phyloP scores from a whole-genome alignment of 768 basidiomycete species.

The Termitomyces sp. region DNA sequence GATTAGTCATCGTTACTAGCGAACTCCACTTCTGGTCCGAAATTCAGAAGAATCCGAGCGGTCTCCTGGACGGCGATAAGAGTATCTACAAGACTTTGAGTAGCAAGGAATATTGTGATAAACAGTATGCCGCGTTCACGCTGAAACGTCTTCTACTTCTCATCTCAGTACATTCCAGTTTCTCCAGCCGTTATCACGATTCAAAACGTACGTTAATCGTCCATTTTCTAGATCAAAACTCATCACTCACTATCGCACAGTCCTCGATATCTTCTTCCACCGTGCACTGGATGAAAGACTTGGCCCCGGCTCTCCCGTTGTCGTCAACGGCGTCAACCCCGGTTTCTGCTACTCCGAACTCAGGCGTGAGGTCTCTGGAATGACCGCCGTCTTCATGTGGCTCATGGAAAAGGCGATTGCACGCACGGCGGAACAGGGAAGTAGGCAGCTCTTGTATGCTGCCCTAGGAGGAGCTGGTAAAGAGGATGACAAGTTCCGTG shows the following conservation, averaged over 20 bases:
- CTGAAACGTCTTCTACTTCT: constrained; percentile 1
- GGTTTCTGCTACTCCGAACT: constrained; percentile 40
- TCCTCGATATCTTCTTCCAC: constrained; percentile 38
- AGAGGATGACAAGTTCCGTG: constrained; percentile 9
- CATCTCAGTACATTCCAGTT: background rate
- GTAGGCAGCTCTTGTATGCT: constrained; percentile 14
- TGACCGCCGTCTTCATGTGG: constrained; percentile 15
- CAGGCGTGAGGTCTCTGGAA: constrained; percentile 20
- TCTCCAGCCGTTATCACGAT: background rate
- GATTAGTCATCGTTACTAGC: constrained; percentile 44
- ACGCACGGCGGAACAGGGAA: constrained; percentile 16
- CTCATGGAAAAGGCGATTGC: constrained; percentile 31
- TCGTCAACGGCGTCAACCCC: constrained; percentile 36
- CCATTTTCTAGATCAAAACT: background rate
- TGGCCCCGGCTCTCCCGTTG: constrained; percentile 21
- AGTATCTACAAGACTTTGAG: constrained; percentile 23
- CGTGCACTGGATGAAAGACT: constrained; percentile 33
- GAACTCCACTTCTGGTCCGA: constrained; percentile 35
- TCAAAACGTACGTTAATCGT: background rate
- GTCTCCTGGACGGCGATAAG: constrained; percentile 17
- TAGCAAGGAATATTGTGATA: constrained; percentile 19
- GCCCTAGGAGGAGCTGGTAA: constrained; percentile 10
- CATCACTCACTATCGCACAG: constrained; percentile 19
- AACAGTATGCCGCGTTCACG: background rate
- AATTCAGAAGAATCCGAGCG: constrained; percentile 18